Evolutionary conservation across 805 yeast species (phyloP), one percentile per base, ranked within the genome.

Genomic region (Candida suzukii): DNA sequence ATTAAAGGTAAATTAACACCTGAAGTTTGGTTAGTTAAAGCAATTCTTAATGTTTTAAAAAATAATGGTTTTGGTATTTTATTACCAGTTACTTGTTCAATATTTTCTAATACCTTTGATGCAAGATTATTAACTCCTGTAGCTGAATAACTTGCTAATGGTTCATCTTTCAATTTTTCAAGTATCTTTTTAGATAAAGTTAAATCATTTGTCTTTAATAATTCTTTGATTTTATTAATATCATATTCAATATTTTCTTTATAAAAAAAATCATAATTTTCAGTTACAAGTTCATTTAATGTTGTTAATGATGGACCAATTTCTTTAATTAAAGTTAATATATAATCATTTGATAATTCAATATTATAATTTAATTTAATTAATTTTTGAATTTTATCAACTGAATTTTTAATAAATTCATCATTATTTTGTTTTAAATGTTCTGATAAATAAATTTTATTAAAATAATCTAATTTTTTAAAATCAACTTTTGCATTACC

Each of bases 401-500:
- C 62, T 6, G 76, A 53, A 5, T 62, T 53, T 1, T 60, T 50
- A 8, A 75, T 60, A 38, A 55, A 54, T 1, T 37, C 50, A 0
- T 68, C 63, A 29, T 71, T 62, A 18, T 49, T n/a, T n/a, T n/a
- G n/a, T n/a, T n/a, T 46, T 14, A 86, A 53, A 40, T 68, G 66
- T 31, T 58, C 47, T 5, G 61, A 60, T 31, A 88, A 61, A 55
- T 84, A 87, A 44, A 71, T 73, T 52, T 84, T 86, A 61, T 93
- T 90, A 64, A 93, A 85, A 57, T 65, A 85, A 49, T 70, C 67
- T 41, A 93, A 69, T 59, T 93, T 91, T 41, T 73, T 71, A 44
- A 78, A 80, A 48, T 85, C 88, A 8, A 93, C 96, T 57, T 88
- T 91, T 14, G 96, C 95, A 62, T 90, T 90, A 1, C 99, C 98